Conservation (phyloP, 2,329 filamentous ascomycete genomes). For the Aspergillus aculeatus region DNA sequence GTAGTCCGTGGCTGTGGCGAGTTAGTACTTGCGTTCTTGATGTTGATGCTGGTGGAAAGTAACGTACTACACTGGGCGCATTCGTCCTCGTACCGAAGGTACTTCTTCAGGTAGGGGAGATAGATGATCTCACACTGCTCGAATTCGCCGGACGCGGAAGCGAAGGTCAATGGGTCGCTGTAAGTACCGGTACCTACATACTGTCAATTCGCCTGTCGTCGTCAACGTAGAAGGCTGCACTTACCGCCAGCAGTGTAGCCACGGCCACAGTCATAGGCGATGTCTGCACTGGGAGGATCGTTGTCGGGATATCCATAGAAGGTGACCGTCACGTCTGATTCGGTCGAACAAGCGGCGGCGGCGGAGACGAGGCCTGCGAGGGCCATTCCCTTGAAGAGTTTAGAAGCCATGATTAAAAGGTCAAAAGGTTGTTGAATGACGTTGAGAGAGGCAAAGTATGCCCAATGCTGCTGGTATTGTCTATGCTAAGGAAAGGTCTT, state of each 20-base stretch:
- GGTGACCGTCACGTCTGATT: not conserved
- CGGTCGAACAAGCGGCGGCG: not conserved
- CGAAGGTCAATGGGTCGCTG: conserved; percentile 14
- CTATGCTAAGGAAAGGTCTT: not conserved
- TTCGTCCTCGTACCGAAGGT: conserved; percentile 13
- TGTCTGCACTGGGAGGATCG: not conserved
- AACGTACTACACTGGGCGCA: conserved; percentile 15
- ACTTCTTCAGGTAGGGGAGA: conserved; percentile 14
- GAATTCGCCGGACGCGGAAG: conserved; percentile 13
- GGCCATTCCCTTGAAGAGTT: not conserved
- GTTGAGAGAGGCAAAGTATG: not conserved
- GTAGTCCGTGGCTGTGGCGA: conserved; percentile 5
- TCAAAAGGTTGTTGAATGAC: too few species aligned
- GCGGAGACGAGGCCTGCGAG: not conserved
- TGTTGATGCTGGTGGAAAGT: not conserved
- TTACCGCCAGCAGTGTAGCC: not conserved
- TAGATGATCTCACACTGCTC: conserved; percentile 16
- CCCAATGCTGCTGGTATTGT: not conserved
- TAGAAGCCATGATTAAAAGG: not conserved
- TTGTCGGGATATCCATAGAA: not conserved
- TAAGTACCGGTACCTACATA: conserved; percentile 8
- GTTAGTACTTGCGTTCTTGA: not conserved
- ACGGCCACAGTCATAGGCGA: not conserved
- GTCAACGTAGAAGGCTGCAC: not conserved
- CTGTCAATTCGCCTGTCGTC: not conserved